These are phyloP conservation scores for Henningerozyma blattae DNA, from an alignment of 805 yeast species.

Conservation along the genomic window DNA sequence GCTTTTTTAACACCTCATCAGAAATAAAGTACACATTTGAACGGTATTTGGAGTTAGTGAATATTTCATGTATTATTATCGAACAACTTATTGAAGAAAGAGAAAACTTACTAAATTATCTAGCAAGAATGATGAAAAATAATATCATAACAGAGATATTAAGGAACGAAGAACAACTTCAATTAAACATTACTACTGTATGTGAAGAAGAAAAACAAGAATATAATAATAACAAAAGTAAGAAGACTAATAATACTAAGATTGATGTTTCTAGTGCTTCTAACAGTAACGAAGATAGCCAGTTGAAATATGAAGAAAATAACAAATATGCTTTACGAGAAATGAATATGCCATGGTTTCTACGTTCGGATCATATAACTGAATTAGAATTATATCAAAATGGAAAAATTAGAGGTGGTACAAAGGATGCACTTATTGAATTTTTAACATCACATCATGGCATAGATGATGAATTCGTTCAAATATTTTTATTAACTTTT, in stretches of 20 bases:
- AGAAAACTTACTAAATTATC: constrained; percentile 54
- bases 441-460: constrained; percentile 64
- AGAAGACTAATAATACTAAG: neutral
- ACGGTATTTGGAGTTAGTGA: constrained; percentile 22
- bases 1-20: constrained; percentile 21
- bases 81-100: constrained; percentile 55
- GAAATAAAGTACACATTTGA: constrained; percentile 19
- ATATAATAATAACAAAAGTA: neutral
- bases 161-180: constrained; percentile 29
- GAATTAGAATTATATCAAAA: constrained; percentile 48
- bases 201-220: neutral
- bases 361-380: constrained; percentile 52
- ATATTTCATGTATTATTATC: constrained; percentile 27
- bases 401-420: constrained; percentile 71
- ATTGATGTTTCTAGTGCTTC: neutral
- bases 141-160: constrained; percentile 49
- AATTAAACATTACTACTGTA: neutral
- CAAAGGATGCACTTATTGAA: constrained; percentile 61
- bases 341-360: constrained; percentile 43
- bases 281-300: neutral
- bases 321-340: constrained; percentile 7
- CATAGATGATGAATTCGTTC: constrained; percentile 46
- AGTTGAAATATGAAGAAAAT: constrained; percentile 6
- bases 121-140: constrained; percentile 63
- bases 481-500: constrained; percentile 59